A percentile compares a stretch with the other conserved stretches of the same genome.
Conservation (phyloP, 257 asterid genomes). For the Rhazya stricta region DNA sequence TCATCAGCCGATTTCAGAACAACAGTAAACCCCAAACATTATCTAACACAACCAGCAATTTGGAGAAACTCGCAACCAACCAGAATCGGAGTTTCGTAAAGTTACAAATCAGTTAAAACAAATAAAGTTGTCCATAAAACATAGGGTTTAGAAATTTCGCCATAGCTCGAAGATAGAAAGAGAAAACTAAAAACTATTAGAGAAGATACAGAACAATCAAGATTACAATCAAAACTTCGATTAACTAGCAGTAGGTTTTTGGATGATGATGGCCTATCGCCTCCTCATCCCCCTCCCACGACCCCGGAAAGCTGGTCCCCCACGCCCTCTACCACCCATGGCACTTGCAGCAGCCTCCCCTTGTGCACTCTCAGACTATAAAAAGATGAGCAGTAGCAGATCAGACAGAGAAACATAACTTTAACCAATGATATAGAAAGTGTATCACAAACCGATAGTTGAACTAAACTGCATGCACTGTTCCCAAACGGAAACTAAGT, state of each 20-base stretch:
- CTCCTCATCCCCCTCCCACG: constrained; percentile 96
- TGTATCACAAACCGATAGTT: background rate
- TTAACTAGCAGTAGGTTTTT: background rate
- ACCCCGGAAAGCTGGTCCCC: constrained; percentile 49
- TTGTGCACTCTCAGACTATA: constrained; percentile 98
- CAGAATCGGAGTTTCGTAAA: background rate
- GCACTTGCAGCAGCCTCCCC: constrained; percentile 91
- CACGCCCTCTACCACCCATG: constrained; percentile 83
- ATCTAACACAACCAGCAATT: background rate
- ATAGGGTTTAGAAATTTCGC: background rate
- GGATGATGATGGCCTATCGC: constrained; percentile 35
- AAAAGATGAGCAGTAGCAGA: constrained; percentile 3
- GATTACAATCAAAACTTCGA: constrained; percentile 16
- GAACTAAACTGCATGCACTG: background rate
- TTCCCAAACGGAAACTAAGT: background rate
- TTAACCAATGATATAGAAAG: background rate
- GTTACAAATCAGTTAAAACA: background rate
- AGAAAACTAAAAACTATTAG: background rate
- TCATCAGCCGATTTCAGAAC: no score
- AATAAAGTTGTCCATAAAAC: background rate
- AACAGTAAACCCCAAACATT: no score
- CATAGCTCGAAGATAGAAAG: background rate
- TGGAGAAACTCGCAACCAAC: background rate
- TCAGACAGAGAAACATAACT: background rate
- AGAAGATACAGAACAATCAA: background rate